Percentiles rank a stretch among this genome's conserved stretches.
phyloP scores from a whole-genome alignment of 2,329 filamentous ascomycete species.

The Calonectria montana region DNA sequence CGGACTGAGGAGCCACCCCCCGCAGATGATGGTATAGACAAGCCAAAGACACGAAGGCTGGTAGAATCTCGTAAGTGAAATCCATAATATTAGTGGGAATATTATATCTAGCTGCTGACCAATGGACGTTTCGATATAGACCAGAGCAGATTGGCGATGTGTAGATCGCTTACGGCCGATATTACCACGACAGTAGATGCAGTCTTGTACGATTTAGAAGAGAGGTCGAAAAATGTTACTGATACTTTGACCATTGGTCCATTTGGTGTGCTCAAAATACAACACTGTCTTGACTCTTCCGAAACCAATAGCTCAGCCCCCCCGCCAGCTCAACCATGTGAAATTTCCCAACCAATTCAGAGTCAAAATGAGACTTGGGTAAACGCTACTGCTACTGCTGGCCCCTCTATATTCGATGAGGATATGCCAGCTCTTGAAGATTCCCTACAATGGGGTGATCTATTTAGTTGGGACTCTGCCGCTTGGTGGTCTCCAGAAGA shows the following conservation, averaged over 20 bases:
- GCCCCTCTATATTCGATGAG: background rate
- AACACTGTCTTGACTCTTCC: background rate
- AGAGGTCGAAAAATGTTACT: background rate
- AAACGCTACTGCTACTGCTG: background rate
- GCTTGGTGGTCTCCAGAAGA: background rate
- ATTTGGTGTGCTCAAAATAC: background rate
- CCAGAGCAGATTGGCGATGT: background rate
- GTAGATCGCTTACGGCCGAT: background rate
- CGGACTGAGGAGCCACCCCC: background rate
- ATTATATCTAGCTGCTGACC: background rate
- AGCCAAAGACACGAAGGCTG: background rate
- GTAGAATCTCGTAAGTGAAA: background rate
- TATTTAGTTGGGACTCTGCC: background rate
- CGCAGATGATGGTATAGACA: background rate
- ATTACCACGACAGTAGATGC: background rate
- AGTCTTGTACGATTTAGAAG: background rate
- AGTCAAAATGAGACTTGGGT: background rate
- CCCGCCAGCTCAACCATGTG: background rate
- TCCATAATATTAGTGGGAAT: background rate
- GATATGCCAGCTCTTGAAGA: background rate
- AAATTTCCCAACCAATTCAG: background rate
- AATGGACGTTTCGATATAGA: background rate
- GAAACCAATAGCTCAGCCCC: background rate
- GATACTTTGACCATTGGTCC: background rate
- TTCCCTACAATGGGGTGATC: background rate